phyloP scores from a whole-genome alignment of 2,329 filamentous ascomycete species.

The Aspergillus amoenus region DNA sequence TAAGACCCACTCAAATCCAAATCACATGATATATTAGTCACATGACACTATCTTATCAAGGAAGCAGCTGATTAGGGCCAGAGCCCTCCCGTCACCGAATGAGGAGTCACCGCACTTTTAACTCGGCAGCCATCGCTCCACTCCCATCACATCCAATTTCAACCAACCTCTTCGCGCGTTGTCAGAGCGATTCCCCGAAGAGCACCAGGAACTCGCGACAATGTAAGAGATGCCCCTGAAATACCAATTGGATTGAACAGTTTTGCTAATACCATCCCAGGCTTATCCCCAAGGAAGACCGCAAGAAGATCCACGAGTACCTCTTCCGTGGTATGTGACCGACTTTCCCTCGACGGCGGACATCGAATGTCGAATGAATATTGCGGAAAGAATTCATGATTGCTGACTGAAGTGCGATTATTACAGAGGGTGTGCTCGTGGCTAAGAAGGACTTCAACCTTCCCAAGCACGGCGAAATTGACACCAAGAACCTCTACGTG shows the following conservation, averaged over 20 bases:
- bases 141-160: conserved; percentile 34
- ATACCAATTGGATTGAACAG: conserved; percentile 11
- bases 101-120: conserved; percentile 39
- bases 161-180: conserved; percentile 41
- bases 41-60: conserved; percentile 10
- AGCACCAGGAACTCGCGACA: conserved; percentile 55
- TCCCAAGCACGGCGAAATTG: conserved; percentile 95
- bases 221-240: conserved; percentile 38
- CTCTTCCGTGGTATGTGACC: conserved; percentile 78
- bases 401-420: conserved; percentile 13
- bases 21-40: conserved; percentile 14
- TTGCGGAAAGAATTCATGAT: conserved; percentile 2
- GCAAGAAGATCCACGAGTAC: conserved; percentile 99
- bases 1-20: conserved; percentile 1
- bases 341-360: conserved; percentile 16
- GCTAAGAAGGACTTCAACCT: conserved; percentile 99
- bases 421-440: conserved; percentile 75
- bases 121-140: conserved; percentile 31
- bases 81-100: conserved; percentile 31
- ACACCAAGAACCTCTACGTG: conserved; percentile 98
- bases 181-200: conserved; percentile 55
- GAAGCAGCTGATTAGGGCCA: conserved; percentile 25
- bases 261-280: conserved; percentile 44
- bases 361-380: not conserved
- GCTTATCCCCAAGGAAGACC: conserved; percentile 99